Evolutionary conservation across 805 yeast genomes (phyloP).

Genomic region (Wickerhamiella domercqiae): DNA sequence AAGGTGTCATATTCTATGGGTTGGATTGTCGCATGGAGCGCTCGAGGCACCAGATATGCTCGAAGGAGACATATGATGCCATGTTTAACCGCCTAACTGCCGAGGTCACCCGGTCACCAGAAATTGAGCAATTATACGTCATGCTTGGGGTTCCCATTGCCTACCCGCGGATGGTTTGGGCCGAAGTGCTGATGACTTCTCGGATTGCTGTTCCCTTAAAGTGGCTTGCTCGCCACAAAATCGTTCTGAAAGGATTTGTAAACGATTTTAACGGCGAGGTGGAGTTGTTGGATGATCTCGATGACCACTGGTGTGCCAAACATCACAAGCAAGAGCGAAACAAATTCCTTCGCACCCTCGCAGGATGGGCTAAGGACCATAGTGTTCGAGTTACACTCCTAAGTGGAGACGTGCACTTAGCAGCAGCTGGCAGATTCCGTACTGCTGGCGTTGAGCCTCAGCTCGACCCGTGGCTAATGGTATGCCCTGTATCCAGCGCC

Average conservation of each 20-base stretch:
- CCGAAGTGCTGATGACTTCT: slow-evolving; percentile 53
- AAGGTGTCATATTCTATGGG: slow-evolving; percentile 55
- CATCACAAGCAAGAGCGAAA: slow-evolving; percentile 82
- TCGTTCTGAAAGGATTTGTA: slow-evolving; percentile 55
- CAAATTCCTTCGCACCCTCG: slow-evolving; percentile 41
- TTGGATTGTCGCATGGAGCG: slow-evolving; percentile 92
- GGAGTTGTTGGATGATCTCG: slow-evolving; percentile 81
- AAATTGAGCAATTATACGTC: slow-evolving; percentile 60
- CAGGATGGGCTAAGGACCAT: slow-evolving; percentile 46
- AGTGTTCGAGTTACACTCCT: slow-evolving; percentile 69
- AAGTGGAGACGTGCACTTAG: slow-evolving; percentile 87
- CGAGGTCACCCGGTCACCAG: slow-evolving; percentile 39
- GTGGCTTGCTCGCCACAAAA: slow-evolving; percentile 27
- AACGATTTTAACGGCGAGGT: slow-evolving; percentile 87
- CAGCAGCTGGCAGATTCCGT: slow-evolving; percentile 66
- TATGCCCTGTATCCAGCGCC: slow-evolving; percentile 80
- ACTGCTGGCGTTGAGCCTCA: slow-evolving; percentile 42
- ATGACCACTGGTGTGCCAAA: slow-evolving; percentile 92
- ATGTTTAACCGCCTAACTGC: slow-evolving; percentile 43
- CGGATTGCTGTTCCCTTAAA: slow-evolving; percentile 47
- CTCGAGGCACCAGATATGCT: slow-evolving; percentile 40
- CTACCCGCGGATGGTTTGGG: slow-evolving; percentile 86
- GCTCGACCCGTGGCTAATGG: slow-evolving; percentile 57
- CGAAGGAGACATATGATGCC: slow-evolving; percentile 38
- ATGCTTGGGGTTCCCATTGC: slow-evolving; percentile 91